Percentiles rank a stretch among this genome's conserved stretches.
Evolutionary conservation across 768 basidiomycete genomes (phyloP).

Genomic region (Candolleomyces efflorescens): DNA sequence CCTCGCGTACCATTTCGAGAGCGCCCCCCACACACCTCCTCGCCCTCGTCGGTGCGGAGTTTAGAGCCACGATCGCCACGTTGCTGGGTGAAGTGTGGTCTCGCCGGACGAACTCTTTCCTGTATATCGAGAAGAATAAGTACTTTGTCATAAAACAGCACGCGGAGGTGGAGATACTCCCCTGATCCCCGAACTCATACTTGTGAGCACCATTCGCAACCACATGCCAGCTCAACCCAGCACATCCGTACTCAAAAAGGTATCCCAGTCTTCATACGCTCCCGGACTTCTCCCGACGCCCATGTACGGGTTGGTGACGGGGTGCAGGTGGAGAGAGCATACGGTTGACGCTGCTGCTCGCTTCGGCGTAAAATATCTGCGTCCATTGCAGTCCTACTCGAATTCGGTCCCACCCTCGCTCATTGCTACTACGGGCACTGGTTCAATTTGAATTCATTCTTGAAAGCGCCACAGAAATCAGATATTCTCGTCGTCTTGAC

Average conservation of each 20-base stretch:
- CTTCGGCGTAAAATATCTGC: too few species aligned
- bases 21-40: slow-evolving; percentile 69
- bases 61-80: slow-evolving; percentile 73
- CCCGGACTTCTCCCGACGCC: slow-evolving; percentile 76
- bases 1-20: slow-evolving; percentile 85
- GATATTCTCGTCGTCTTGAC: too few species aligned
- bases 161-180: too few species aligned
- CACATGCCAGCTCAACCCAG: slow-evolving; percentile 84
- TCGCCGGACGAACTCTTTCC: slow-evolving; percentile 66
- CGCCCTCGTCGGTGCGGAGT: slow-evolving; percentile 68
- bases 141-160: too few species aligned
- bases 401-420: too few species aligned
- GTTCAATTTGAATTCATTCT: too few species aligned
- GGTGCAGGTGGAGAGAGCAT: slow-evolving; percentile 90
- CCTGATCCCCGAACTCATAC: slow-evolving; percentile 95
- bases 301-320: slow-evolving; percentile 92
- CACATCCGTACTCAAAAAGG: slow-evolving; percentile 91
- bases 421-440: too few species aligned
- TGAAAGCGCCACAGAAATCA: too few species aligned
- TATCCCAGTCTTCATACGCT: slow-evolving; percentile 84
- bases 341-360: slow-evolving; percentile 48
- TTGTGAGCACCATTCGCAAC: slow-evolving; percentile 73
- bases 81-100: slow-evolving; percentile 52
- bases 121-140: too few species aligned
- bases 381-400: too few species aligned